phyloP scores from a whole-genome alignment of 2,329 filamentous ascomycete genomes.

The Pseudocercospora musae region DNA sequence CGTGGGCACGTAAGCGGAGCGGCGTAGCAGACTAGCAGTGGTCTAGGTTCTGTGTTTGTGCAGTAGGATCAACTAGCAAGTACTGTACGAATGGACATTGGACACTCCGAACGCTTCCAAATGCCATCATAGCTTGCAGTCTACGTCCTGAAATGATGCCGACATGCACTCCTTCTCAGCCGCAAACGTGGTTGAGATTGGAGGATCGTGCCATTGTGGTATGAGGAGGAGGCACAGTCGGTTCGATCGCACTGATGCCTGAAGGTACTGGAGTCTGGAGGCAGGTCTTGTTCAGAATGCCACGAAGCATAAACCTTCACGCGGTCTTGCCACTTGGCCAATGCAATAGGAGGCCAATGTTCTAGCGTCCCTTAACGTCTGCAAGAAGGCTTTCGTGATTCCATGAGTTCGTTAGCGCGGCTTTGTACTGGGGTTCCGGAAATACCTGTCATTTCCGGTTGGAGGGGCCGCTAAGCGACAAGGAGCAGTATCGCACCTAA shows the following conservation, averaged over 20 bases:
- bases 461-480: no score
- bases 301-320: neutral
- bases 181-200: neutral
- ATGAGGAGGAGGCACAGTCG: neutral
- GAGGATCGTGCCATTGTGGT: neutral
- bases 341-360: neutral
- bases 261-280: no score
- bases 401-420: no score
- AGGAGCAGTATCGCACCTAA: no score
- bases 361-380: neutral
- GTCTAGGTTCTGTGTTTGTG: neutral
- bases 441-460: no score
- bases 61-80: constrained; percentile 5
- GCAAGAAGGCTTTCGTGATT: no score
- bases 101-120: no score
- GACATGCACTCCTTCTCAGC: neutral
- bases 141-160: neutral
- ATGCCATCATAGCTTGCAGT: neutral
- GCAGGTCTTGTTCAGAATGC: neutral
- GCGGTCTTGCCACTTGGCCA: neutral
- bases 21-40: neutral
- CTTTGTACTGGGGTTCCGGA: no score
- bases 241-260: neutral
- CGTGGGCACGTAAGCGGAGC: neutral
- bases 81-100: neutral